Conservation (phyloP, 441 rosid genomes). For the Erodium texanum region DNA sequence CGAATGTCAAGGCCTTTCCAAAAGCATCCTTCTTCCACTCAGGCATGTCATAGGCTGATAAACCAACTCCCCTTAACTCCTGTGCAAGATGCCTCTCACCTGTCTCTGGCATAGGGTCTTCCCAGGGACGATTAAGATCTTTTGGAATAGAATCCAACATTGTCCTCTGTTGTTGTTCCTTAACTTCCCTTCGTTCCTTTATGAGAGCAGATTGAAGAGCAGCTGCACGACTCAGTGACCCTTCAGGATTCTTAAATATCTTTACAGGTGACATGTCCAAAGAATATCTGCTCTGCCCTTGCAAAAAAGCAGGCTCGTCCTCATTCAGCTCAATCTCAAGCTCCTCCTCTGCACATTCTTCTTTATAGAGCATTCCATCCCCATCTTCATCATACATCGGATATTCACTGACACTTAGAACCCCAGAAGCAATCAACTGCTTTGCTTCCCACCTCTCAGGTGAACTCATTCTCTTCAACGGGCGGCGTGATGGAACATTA, state of each 20-base stretch:
- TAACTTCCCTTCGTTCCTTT: constrained; percentile 70
- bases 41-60: constrained; percentile 84
- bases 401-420: constrained; percentile 43
- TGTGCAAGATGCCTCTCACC: constrained; percentile 90
- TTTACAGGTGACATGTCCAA: constrained; percentile 83
- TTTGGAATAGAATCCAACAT: constrained; percentile 81
- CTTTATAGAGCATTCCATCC: constrained; percentile 72
- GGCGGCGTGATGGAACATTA: constrained; percentile 50
- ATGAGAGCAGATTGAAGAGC: constrained; percentile 87
- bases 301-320: constrained; percentile 80
- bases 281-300: constrained; percentile 76
- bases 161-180: constrained; percentile 78
- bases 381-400: constrained; percentile 75
- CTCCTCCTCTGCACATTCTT: constrained; percentile 89
- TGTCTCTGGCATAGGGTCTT: constrained; percentile 89
- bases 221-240: constrained; percentile 84
- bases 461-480: constrained; percentile 75
- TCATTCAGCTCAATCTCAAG: constrained; percentile 86
- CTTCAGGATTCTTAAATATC: constrained; percentile 86
- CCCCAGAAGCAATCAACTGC: constrained; percentile 80
- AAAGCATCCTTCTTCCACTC: constrained; percentile 86
- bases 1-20: constrained; percentile 66
- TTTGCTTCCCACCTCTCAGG: constrained; percentile 91
- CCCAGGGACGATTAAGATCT: constrained; percentile 90
- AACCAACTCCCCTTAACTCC: constrained; percentile 77